Percentiles rank a stretch among this genome's conserved stretches.
Conservation (phyloP, 1,284 basidiomycete species). For the Malassezia dermatis region DNA sequence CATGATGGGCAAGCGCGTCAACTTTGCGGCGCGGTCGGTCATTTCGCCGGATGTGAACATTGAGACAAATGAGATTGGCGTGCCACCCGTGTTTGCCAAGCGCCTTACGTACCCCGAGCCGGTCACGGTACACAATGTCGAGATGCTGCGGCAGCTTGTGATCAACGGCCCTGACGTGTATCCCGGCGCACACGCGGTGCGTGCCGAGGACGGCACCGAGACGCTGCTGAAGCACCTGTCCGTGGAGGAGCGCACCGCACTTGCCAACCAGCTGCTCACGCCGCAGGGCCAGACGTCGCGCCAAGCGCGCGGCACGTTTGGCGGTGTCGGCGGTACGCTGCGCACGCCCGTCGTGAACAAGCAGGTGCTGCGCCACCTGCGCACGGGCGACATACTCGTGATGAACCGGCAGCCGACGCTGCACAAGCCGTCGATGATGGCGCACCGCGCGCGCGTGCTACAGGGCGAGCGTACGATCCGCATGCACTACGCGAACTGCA, state of each 20-base stretch:
- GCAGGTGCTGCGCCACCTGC: constrained; percentile 91
- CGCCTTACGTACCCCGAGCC: constrained; percentile 97
- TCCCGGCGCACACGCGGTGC: constrained; percentile 87
- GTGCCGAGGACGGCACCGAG: constrained; percentile 70
- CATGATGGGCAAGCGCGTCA: constrained; percentile 99
- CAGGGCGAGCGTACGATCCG: constrained; percentile 96
- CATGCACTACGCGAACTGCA: constrained; percentile 99
- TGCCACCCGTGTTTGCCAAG: constrained; percentile 92
- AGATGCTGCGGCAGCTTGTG: constrained; percentile 77
- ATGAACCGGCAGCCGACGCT: constrained; percentile 96
- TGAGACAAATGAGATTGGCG: constrained; percentile 96
- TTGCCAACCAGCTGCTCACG: constrained; percentile 92
- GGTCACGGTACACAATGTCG: constrained; percentile 81
- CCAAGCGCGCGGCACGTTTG: constrained; percentile 40
- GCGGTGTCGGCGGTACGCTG: constrained; percentile 36
- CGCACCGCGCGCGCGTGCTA: constrained; percentile 81
- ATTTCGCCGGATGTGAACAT: constrained; percentile 99
- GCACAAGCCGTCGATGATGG: constrained; percentile 99
- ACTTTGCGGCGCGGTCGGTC: constrained; percentile 96
- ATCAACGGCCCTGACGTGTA: constrained; percentile 81
- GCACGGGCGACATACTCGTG: constrained; percentile 89
- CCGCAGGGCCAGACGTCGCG: constrained; percentile 62
- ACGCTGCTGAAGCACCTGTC: constrained; percentile 59
- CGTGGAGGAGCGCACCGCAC: constrained; percentile 77
- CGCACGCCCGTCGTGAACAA: constrained; percentile 62